Percentiles rank a stretch among this genome's conserved stretches.
Conservation (phyloP, 1,284 basidiomycete species). For the Anthracocystis panici-leucophaei region DNA sequence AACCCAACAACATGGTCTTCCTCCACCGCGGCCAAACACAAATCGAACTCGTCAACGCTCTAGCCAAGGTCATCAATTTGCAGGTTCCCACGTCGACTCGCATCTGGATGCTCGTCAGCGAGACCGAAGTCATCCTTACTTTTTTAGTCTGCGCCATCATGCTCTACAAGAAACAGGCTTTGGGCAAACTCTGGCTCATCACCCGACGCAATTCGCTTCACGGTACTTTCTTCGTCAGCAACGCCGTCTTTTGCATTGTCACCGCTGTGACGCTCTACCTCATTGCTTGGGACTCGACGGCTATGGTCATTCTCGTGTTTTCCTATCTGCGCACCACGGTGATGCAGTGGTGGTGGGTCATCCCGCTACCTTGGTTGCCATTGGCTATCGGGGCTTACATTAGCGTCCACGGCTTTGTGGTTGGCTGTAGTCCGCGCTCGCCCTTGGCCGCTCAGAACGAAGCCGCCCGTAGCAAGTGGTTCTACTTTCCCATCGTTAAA, state of each 20-base stretch:
- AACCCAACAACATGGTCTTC: constrained; percentile 21
- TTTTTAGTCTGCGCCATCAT: constrained; percentile 28
- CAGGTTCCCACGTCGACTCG: not conserved
- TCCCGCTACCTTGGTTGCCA: constrained; percentile 36
- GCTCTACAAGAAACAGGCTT: constrained; percentile 21
- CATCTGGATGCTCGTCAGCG: constrained; percentile 19
- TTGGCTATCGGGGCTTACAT: constrained; percentile 16
- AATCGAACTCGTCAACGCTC: constrained; percentile 12
- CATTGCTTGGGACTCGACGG: constrained; percentile 9
- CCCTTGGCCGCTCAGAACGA: constrained; percentile 5
- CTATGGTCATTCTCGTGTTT: not conserved
- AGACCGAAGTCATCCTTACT: constrained; percentile 19
- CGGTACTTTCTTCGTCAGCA: constrained; percentile 26
- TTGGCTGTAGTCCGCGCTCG: constrained; percentile 23
- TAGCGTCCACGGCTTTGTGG: constrained; percentile 26
- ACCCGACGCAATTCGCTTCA: constrained; percentile 10
- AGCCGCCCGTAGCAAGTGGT: constrained; percentile 3
- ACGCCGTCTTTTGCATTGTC: constrained; percentile 32
- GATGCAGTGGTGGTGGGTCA: constrained; percentile 29
- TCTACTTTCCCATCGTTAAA: constrained; percentile 11
- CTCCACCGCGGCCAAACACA: constrained; percentile 24
- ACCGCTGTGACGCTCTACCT: constrained; percentile 17
- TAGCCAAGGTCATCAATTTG: constrained; percentile 3
- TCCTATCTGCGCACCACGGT: not conserved
- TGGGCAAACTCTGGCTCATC: constrained; percentile 35